A percentile compares a stretch with the other conserved stretches of the same genome.
Evolutionary conservation across 164 flowering plant genomes (phyloP).

Genomic region (Litsea cubeba): DNA sequence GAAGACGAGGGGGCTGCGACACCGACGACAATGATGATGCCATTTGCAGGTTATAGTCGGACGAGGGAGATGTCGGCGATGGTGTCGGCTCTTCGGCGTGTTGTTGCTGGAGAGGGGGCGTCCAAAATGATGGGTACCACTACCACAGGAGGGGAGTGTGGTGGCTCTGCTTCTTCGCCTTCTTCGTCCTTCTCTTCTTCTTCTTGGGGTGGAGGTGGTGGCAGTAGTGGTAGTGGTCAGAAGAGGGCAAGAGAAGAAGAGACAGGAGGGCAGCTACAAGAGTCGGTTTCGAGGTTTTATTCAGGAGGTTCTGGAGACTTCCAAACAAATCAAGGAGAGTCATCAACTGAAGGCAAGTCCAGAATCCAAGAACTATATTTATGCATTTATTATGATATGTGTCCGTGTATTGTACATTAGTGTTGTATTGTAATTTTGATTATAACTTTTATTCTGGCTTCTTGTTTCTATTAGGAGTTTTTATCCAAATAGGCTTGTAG

Average conservation of each 20-base stretch:
- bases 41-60: constrained; percentile 6
- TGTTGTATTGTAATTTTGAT: not conserved
- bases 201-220: not conserved
- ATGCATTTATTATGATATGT: too few relatives aligned
- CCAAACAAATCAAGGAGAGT: constrained; percentile 6
- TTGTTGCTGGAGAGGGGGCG: constrained; percentile 33
- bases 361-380: not conserved
- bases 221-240: constrained; percentile 5
- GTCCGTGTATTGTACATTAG: not conserved
- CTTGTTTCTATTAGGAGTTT: too few relatives aligned
- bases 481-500: too few relatives aligned
- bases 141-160: not conserved
- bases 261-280: not conserved
- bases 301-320: constrained; percentile 8
- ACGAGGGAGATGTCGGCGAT: constrained; percentile 48
- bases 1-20: constrained; percentile 1
- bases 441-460: too few relatives aligned
- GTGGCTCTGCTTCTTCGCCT: constrained; percentile 1
- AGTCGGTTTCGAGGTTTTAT: constrained; percentile 4
- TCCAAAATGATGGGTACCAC: not conserved
- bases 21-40: not conserved
- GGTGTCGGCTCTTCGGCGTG: constrained; percentile 50
- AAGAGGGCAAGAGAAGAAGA: constrained; percentile 34
- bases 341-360: constrained; percentile 12
- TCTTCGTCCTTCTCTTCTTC: constrained; percentile 10